Evolutionary conservation across 352 stramenopile genomes (phyloP).

Genomic region (Phytophthora colocasiae): DNA sequence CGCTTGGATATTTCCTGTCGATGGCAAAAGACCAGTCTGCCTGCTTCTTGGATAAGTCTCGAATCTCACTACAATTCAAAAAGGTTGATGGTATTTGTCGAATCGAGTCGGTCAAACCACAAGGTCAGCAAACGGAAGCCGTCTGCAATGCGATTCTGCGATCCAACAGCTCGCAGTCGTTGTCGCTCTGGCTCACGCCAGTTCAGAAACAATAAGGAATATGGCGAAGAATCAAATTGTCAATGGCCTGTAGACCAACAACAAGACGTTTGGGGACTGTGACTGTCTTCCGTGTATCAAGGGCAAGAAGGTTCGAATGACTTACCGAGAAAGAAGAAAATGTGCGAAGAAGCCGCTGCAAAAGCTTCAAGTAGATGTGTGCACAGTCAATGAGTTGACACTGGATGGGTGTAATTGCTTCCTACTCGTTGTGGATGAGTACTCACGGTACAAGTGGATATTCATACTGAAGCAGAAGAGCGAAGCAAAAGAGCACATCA

Average conservation of each 20-base stretch:
- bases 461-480: background rate
- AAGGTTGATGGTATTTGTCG: too few species aligned
- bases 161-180: too few species aligned
- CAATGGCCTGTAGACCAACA: too few species aligned
- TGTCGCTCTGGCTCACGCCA: too few species aligned
- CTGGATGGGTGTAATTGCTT: background rate
- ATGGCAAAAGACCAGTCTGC: slow-evolving; percentile 2
- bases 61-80: too few species aligned
- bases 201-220: too few species aligned
- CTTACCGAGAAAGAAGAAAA: background rate
- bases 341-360: background rate
- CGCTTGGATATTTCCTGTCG: slow-evolving; percentile 2
- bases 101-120: too few species aligned
- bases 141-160: too few species aligned
- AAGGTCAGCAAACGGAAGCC: too few species aligned
- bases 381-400: background rate
- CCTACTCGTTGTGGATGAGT: background rate
- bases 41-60: background rate
- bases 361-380: background rate
- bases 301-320: background rate
- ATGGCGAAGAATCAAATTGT: too few species aligned
- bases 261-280: too few species aligned
- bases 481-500: background rate
- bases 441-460: background rate
- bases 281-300: background rate